phyloP scores from a whole-genome alignment of 148 eudicot genomes.

The Persicaria tinctoria region DNA sequence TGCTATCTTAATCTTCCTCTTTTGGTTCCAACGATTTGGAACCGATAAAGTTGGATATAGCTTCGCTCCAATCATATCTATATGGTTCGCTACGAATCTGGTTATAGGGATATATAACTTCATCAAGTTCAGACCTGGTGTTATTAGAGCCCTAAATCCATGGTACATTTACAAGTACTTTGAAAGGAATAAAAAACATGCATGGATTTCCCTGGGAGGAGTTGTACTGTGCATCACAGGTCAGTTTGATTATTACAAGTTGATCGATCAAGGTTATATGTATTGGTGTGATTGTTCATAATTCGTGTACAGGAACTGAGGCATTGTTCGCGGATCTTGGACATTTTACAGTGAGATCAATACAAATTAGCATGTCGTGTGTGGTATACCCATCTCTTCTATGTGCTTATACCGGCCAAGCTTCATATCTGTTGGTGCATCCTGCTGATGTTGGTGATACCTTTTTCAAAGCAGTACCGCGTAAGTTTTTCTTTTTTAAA shows the following conservation, averaged over 20 bases:
- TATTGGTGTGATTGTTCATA: too few relatives aligned
- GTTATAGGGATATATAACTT: conserved; percentile 31
- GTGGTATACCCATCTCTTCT: conserved; percentile 32
- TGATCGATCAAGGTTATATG: neutral
- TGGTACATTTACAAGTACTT: conserved; percentile 26
- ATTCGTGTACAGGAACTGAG: conserved; percentile 13
- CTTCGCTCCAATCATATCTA: conserved; percentile 29
- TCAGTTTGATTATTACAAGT: neutral
- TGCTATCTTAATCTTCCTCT: conserved; percentile 21
- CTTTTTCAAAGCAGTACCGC: conserved; percentile 29
- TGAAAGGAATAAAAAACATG: conserved; percentile 21
- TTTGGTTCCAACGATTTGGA: conserved; percentile 36
- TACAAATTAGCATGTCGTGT: conserved; percentile 26
- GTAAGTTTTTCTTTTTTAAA: neutral
- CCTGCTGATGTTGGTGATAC: conserved; percentile 15
- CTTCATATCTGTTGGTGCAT: conserved; percentile 26
- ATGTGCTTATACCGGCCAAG: conserved; percentile 32
- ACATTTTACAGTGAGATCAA: conserved; percentile 33
- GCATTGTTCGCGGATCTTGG: conserved; percentile 40
- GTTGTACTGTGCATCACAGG: conserved; percentile 31
- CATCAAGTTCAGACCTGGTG: conserved; percentile 24
- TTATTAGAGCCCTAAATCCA: conserved; percentile 34
- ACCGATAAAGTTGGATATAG: conserved; percentile 38
- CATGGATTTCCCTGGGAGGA: conserved; percentile 43
- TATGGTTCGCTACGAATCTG: conserved; percentile 27